Base-by-base conservation (phyloP, 2,329 filamentous ascomycete species). In the Pezicula rhizophila region DNA sequence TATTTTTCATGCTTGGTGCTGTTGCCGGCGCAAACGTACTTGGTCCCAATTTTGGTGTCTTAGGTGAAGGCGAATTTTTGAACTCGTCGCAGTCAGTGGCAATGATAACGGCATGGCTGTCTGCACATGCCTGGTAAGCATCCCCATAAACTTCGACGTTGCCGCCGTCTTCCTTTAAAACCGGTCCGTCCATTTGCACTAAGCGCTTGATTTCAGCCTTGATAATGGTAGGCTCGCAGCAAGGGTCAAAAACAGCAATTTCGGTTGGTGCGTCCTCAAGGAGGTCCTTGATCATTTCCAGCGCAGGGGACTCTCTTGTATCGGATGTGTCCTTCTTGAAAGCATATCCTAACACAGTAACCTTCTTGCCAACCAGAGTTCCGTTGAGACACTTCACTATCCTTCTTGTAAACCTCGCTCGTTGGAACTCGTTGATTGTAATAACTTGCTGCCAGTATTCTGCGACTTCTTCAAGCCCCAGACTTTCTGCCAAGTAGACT, bases 271-370 rank as follows among this genome's bases (percentile, higher is more conserved):
- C 73, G 62, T 89, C 85, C 52, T 82, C 77, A 8, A 85, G 70
- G 17, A 90, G 70, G 11, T 75, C 75, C 54, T 77, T 78, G 65
- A 89, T 79, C 54, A 88, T 79, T 56, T 83, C 80, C 18, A 87
- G 74, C 0, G 84, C 82, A 0, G 84, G 79, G 39, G 79, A 82
- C 63, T 89, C 86, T 34, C 87, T 77, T 5, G 84, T 87, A 62
- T 91, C 87, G 18, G 78, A 80, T 0, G 87, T 91, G 64, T 89
- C 79, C 68, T 87, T 86, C 73, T 92, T 91, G 70, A 88, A 91
- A 8, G 86, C 83, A 57, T 84, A 90, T 4, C 87, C 87, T 5
- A 91, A 74, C 2, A 91, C 71, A 2, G 83, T 76, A 12, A 90
- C 70, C 68, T 87, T 89, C 71, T 89, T 89, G 51, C 78, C 77